These are phyloP conservation scores for Trichoderma virens DNA, from an alignment of 495 filamentous ascomycete species.

Conservation along the genomic window DNA sequence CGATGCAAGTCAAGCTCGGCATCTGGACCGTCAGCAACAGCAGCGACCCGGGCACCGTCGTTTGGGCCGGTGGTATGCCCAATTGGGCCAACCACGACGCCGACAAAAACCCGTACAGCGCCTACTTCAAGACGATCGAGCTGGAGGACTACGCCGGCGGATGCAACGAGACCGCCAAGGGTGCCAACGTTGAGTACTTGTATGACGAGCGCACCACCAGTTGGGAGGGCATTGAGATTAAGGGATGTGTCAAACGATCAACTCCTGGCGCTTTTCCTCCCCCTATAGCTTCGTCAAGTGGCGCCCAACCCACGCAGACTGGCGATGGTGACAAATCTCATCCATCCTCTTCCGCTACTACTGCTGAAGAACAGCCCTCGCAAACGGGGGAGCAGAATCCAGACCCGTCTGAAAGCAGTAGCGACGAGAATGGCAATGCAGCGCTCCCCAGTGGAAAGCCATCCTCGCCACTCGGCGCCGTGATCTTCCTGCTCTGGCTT, in stretches of 20 bases:
- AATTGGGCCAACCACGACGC: constrained; percentile 36
- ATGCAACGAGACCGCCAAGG: background rate
- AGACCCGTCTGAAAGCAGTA: background rate
- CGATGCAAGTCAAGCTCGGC: constrained; percentile 10
- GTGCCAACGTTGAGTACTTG: constrained; percentile 1
- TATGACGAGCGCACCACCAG: constrained; percentile 3
- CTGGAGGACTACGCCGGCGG: constrained; percentile 23
- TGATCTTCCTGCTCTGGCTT: background rate
- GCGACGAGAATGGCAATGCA: background rate
- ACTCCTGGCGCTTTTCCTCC: background rate
- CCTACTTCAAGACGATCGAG: constrained; percentile 54
- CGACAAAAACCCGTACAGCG: constrained; percentile 53
- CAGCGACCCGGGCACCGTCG: constrained; percentile 26
- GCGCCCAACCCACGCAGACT: background rate
- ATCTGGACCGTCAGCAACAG: constrained; percentile 6
- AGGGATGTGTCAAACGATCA: background rate
- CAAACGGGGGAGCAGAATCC: background rate
- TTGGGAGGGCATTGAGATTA: constrained; percentile 4
- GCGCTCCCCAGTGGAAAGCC: background rate
- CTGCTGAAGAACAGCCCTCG: background rate
- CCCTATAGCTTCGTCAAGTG: background rate
- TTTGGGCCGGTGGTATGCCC: constrained; percentile 68
- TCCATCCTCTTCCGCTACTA: background rate
- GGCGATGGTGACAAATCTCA: background rate
- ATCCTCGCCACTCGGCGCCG: background rate